Conservation (phyloP, 352 stramenopile genomes). For the Globisporangium polare region DNA sequence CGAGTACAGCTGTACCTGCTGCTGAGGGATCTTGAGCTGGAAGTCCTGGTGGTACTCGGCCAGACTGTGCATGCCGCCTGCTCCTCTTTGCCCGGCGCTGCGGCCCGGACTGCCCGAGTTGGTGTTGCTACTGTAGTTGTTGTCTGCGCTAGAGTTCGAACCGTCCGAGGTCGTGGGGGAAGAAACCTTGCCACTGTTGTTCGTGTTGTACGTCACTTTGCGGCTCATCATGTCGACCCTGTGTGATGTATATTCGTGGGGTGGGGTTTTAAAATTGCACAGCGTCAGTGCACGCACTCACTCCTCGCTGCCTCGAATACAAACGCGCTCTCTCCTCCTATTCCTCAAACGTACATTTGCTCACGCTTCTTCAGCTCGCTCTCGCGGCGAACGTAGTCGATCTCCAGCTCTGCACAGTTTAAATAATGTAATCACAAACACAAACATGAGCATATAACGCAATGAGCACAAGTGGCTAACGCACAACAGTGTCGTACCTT, state of each 20-base stretch:
- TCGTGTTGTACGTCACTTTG: constrained; percentile 53
- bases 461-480: not conserved
- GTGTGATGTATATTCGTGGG: constrained; percentile 7
- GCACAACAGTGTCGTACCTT: constrained; percentile 32
- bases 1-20: constrained; percentile 1
- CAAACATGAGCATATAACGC: not conserved
- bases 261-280: constrained; percentile 9
- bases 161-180: constrained; percentile 75
- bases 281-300: constrained; percentile 1
- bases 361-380: constrained; percentile 82
- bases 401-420: constrained; percentile 55
- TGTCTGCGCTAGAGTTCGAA: constrained; percentile 74
- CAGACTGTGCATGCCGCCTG: constrained; percentile 21
- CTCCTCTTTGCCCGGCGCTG: constrained; percentile 22
- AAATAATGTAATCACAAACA: not conserved
- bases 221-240: constrained; percentile 78
- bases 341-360: constrained; percentile 52
- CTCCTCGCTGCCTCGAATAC: not conserved
- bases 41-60: constrained; percentile 43
- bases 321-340: not conserved
- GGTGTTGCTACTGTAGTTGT: constrained; percentile 56
- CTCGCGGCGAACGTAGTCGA: constrained; percentile 77
- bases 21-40: constrained; percentile 17
- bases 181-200: constrained; percentile 37
- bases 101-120: constrained; percentile 45